Evolutionary conservation across 2,329 filamentous ascomycete genomes (phyloP).

Genomic region (Cladosporium cucumerinum): DNA sequence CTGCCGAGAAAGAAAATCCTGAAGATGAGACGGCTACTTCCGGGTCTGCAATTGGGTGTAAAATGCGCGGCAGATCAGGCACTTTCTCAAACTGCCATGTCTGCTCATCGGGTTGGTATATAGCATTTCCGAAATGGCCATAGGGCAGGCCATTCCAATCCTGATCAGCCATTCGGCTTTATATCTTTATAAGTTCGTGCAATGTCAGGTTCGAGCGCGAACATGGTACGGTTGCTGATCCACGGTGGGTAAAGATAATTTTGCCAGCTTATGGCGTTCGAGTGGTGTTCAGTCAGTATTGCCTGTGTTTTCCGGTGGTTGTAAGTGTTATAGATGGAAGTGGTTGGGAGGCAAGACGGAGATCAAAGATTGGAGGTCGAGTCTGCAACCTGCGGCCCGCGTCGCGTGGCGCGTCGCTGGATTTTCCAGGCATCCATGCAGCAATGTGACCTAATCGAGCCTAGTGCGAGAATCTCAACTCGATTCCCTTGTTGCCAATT

Average conservation of each 20-base stretch:
- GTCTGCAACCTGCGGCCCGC: background rate
- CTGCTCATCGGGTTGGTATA: constrained; percentile 47
- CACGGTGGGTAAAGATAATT: constrained; percentile 1
- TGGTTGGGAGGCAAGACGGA: background rate
- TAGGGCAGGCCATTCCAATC: constrained; percentile 48
- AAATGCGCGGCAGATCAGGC: constrained; percentile 15
- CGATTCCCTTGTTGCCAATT: background rate
- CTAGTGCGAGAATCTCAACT: background rate
- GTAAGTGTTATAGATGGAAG: background rate
- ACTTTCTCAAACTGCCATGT: constrained; percentile 40
- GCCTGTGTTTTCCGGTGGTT: background rate
- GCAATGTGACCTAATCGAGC: background rate
- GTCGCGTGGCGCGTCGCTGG: background rate
- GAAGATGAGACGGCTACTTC: constrained; percentile 23
- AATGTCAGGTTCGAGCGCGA: constrained; percentile 1
- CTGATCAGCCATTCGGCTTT: constrained; percentile 57
- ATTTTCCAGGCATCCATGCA: background rate
- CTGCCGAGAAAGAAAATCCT: background rate
- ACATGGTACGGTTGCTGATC: constrained; percentile 14
- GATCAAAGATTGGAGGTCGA: constrained; percentile 3
- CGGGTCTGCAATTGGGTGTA: constrained; percentile 30
- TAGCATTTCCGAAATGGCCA: constrained; percentile 52
- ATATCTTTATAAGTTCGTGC: constrained; percentile 17
- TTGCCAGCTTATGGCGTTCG: background rate
- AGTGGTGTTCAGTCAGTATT: background rate